These are phyloP conservation scores for Geoglossum glabrum DNA, from an alignment of 495 filamentous ascomycete genomes.

Conservation along the genomic window DNA sequence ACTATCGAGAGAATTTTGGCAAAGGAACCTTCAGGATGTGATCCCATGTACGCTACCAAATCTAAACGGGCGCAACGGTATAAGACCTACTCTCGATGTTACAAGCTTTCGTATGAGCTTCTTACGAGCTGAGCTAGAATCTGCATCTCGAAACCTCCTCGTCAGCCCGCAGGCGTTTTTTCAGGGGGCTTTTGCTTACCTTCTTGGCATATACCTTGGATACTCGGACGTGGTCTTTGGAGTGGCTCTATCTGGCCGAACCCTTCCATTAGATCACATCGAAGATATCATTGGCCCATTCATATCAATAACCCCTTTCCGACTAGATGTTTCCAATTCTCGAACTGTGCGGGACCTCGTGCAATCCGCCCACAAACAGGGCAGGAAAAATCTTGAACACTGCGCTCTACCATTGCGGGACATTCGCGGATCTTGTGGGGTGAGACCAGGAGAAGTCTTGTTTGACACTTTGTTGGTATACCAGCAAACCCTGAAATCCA, in stretches of 20 bases:
- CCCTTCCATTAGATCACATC: conserved; percentile 39
- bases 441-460: conserved; percentile 26
- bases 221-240: conserved; percentile 53
- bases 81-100: conserved; percentile 4
- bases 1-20: conserved; percentile 32
- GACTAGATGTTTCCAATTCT: conserved; percentile 28
- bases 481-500: conserved; percentile 41
- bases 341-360: conserved; percentile 36
- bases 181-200: conserved; percentile 46
- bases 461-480: conserved; percentile 62
- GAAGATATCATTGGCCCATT: conserved; percentile 56
- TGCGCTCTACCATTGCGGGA: conserved; percentile 38
- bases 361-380: conserved; percentile 34
- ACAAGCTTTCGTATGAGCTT: background rate
- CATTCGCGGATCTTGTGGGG: conserved; percentile 36
- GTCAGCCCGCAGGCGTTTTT: conserved; percentile 40
- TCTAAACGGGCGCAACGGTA: conserved; percentile 10
- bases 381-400: conserved; percentile 37
- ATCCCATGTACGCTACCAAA: conserved; percentile 18
- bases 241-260: conserved; percentile 54
- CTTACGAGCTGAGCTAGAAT: background rate
- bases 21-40: conserved; percentile 26
- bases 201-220: conserved; percentile 40
- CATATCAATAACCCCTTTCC: conserved; percentile 45
- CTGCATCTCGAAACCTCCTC: conserved; percentile 4